Conservation (phyloP, 1,139 yeast species). For the Waltiozyma solani region DNA sequence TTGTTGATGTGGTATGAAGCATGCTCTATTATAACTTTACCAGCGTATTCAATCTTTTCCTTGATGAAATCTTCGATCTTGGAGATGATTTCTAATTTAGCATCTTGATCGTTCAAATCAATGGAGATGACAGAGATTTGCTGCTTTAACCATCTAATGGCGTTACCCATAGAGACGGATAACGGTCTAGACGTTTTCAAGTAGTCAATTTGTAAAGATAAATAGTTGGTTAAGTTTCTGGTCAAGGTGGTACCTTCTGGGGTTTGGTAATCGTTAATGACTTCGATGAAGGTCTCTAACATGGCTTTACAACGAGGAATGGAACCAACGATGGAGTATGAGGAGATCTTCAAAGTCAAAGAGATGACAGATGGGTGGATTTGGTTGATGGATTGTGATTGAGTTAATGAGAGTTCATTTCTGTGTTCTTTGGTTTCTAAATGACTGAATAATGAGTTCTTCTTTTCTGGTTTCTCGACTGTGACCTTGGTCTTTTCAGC, state of each 20-base stretch:
- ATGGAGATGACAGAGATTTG: slow-evolving; percentile 74
- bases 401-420: slow-evolving; percentile 41
- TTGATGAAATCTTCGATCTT: slow-evolving; percentile 73
- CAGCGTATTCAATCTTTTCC: slow-evolving; percentile 82
- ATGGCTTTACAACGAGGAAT: slow-evolving; percentile 76
- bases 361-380: slow-evolving; percentile 84
- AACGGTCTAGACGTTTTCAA: slow-evolving; percentile 87
- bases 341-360: slow-evolving; percentile 71
- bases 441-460: slow-evolving; percentile 70
- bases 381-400: slow-evolving; percentile 33
- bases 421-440: slow-evolving; percentile 77
- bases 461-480: slow-evolving; percentile 22
- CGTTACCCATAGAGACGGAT: slow-evolving; percentile 93
- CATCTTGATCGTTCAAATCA: slow-evolving; percentile 62
- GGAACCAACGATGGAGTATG: slow-evolving; percentile 84
- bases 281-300: slow-evolving; percentile 76
- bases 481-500: slow-evolving; percentile 26
- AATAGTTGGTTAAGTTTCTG: slow-evolving; percentile 79
- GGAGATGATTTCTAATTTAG: slow-evolving; percentile 55
- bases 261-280: slow-evolving; percentile 71
- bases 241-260: slow-evolving; percentile 81
- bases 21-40: slow-evolving; percentile 68
- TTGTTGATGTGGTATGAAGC: slow-evolving; percentile 72
- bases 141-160: slow-evolving; percentile 94
- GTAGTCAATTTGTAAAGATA: slow-evolving; percentile 92